Percentiles rank a stretch among this genome's conserved stretches.
These are phyloP conservation scores for Globisporangium takayamanum DNA, from an alignment of 352 stramenopile species.

Conservation along the genomic window DNA sequence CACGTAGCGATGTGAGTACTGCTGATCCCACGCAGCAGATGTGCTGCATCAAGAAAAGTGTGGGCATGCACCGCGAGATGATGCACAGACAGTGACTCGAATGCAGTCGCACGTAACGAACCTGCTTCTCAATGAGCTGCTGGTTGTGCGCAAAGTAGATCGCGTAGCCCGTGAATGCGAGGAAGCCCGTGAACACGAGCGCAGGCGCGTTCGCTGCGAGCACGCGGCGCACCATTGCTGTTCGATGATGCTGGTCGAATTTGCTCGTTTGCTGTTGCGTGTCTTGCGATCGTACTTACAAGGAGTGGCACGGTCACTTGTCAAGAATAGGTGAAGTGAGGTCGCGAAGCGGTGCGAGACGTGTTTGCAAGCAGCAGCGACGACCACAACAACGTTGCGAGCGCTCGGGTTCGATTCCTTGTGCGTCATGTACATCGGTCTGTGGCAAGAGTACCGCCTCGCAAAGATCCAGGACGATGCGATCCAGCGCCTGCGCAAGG, in stretches of 20 bases:
- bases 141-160: slow-evolving; percentile 81
- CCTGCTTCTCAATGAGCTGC: slow-evolving; percentile 66
- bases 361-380: not conserved
- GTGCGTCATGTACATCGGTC: slow-evolving; percentile 67
- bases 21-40: slow-evolving; percentile 16
- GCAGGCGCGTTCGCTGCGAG: slow-evolving; percentile 38
- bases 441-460: slow-evolving; percentile 82
- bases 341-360: slow-evolving; percentile 1
- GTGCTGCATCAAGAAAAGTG: not conserved
- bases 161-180: slow-evolving; percentile 39
- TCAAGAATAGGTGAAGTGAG: not conserved
- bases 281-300: not conserved
- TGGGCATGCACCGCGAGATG: no score
- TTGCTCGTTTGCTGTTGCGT: not conserved
- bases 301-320: not conserved
- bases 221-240: slow-evolving; percentile 12
- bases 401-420: not conserved
- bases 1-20: not conserved
- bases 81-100: no score
- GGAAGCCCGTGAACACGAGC: slow-evolving; percentile 37
- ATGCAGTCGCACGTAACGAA: slow-evolving; percentile 11
- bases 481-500: slow-evolving; percentile 54
- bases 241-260: not conserved
- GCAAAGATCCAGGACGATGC: slow-evolving; percentile 80
- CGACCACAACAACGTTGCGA: not conserved